Evolutionary conservation across 331 rosid species (phyloP), one percentile per base, ranked within the genome.

Genomic region (Telfairia occidentalis): DNA sequence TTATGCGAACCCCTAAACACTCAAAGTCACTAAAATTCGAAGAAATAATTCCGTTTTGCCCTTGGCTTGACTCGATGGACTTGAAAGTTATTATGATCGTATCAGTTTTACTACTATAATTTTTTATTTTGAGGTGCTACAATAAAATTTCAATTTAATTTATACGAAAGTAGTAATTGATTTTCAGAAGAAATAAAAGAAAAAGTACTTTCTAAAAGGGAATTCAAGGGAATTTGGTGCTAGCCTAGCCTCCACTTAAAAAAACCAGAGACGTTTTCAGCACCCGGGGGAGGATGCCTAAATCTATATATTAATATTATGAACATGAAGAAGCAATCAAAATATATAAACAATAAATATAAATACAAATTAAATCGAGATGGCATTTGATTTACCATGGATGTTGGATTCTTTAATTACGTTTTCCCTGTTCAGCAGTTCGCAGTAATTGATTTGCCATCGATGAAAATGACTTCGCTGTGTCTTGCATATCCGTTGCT

Each of bases 381-480:
- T 0, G 61, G 3, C 32, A 58, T 21, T 16, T 21, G 5, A 26
- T n/a, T n/a, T n/a, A n/a, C n/a, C n/a, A n/a, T 1, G 37, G 37
- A 21, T 12, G 9, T 10, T 10, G 19, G 29, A 66, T 7, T 24
- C 7, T 5, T 70, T 8, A 82, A 80, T 77, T 79, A 77, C 76
- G 86, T 67, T 54, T 86, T 12, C 85, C 88, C 13, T 84, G 90
- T 84, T 90, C 90, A 55, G 87, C 76, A n/a, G 84, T 88, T 85
- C 50, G 85, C 43, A 89, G 87, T 77, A 91, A 81, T 73, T 89
- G 90, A 24, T 84, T 90, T 48, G 96, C 98, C 87, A 90, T 71
- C 52, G 96, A 84, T 67, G 96, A 94, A 81, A 91, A 91, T 55
- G 97, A 89, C 73, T 76, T 84, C 34, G 98, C 97, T 30, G 82